Evolutionary conservation across 2,329 filamentous ascomycete species (phyloP), one percentile per base, ranked within the genome.

Genomic region (Cladosporium sp.): DNA sequence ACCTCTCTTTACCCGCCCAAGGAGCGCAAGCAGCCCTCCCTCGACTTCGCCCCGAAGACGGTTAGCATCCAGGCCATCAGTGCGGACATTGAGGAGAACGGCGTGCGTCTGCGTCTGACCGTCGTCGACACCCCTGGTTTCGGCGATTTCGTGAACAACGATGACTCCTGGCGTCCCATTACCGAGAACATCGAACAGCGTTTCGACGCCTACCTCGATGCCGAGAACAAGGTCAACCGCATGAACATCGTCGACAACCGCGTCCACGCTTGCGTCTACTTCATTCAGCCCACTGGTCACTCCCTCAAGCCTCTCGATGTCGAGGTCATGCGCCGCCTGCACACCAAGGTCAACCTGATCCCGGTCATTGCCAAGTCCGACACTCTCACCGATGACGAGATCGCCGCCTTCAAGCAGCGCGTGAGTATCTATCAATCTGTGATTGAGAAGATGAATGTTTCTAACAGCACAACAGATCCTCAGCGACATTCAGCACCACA

Each of bases 191-290:
- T 98, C 67, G 93, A 98, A 80, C 90, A 95, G 81, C 88, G 93
- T 63, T 98, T 93, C 69, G 93, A 98, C 74, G 91, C 93, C 50
- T 98, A 97, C 74, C 81, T 98, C 55, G 93, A 98, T 74, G 92
- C 93, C 43, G 93, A 98, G 82, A 98, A 98, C 84, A 98, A 97
- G 83, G 90, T 98, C 72, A 98, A 98, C 81, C 89, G 93, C 67
- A 95, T 96, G 85, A 98, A 98, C 82, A 97, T 97, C 72, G 87
- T 98, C 58, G 93, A 98, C 77, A 98, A 97, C 81, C 88, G 93
- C 66, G 95, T 98, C 59, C 93, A 98, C 68, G 93, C 93, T 53
- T 97, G 95, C 67, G 93, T 98, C 58, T 98, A 96, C 83, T 98
- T 98, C 79, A 96, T 98, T 66, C 92, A 98, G 77, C 93, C 93